Percentiles rank a stretch among this genome's conserved stretches.
Conservation (phyloP, 768 basidiomycete species). For the Tylopilus balloui region DNA sequence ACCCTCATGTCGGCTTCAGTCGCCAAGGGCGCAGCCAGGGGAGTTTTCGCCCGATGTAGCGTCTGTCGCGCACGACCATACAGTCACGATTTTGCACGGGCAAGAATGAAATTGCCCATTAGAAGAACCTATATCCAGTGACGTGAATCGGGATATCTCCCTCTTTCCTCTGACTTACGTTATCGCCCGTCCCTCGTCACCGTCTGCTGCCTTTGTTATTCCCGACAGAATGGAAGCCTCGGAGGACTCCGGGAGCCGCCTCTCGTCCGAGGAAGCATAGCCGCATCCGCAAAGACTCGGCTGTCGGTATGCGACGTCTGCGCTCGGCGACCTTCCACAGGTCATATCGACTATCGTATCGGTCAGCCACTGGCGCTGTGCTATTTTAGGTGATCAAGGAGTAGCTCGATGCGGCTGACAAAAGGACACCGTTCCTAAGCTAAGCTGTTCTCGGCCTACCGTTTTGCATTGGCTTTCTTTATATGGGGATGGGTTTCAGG, state of each 20-base stretch:
- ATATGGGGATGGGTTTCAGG: background rate
- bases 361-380: background rate
- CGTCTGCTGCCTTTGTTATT: background rate
- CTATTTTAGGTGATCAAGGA: background rate
- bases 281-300: background rate
- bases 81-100: background rate
- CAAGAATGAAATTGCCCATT: background rate
- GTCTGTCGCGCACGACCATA: background rate
- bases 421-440: background rate
- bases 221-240: conserved; percentile 4
- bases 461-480: background rate
- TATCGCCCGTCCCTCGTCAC: background rate
- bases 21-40: background rate
- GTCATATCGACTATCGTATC: background rate
- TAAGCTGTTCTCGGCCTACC: too few relatives aligned
- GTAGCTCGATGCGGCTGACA: background rate
- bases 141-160: background rate
- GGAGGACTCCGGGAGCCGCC: conserved; percentile 1
- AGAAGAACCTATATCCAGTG: background rate
- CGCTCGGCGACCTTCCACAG: background rate
- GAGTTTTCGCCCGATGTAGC: background rate
- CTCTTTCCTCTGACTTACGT: background rate
- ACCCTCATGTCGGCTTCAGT: background rate
- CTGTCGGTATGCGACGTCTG: background rate
- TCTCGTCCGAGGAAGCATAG: conserved; percentile 2